Conservation (phyloP, 1,284 basidiomycete genomes). For the Ceraceosorus guamensis region DNA sequence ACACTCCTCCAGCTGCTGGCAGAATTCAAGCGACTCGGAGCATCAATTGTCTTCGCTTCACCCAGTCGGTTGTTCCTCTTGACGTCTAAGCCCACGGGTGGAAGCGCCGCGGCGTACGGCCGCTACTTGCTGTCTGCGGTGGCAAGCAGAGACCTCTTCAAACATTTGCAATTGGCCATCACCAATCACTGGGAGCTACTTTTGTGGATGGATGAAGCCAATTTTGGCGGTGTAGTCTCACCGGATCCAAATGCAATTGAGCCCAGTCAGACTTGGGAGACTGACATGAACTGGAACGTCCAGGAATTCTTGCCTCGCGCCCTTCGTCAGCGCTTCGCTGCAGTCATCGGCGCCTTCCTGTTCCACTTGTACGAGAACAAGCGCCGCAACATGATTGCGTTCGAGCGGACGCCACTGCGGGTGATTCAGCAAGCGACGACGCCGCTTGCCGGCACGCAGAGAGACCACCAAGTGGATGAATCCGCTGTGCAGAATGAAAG, state of each 20-base stretch:
- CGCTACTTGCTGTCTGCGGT: conserved; percentile 86
- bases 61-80: conserved; percentile 83
- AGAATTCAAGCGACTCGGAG: conserved; percentile 91
- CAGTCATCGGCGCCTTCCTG: conserved; percentile 73
- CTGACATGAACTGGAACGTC: conserved; percentile 92
- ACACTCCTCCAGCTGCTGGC: conserved; percentile 93
- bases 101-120: conserved; percentile 88
- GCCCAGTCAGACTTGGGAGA: conserved; percentile 14
- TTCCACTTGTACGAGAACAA: conserved; percentile 73
- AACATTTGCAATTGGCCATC: conserved; percentile 79
- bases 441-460: background rate
- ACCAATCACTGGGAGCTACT: conserved; percentile 90
- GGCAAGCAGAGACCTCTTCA: conserved; percentile 89
- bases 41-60: conserved; percentile 89
- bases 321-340: conserved; percentile 71
- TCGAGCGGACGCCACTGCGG: conserved; percentile 64
- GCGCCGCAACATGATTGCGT: conserved; percentile 54
- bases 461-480: conserved; percentile 4
- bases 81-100: conserved; percentile 84
- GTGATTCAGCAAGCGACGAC: conserved; percentile 54
- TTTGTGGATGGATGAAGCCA: conserved; percentile 91
- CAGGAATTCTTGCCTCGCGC: conserved; percentile 78
- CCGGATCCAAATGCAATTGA: conserved; percentile 10
- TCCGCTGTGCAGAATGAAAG: background rate
- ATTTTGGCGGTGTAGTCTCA: conserved; percentile 79